A percentile compares a stretch with the other conserved stretches of the same genome.
These are phyloP conservation scores for Mortierella sp. DNA, from an alignment of 371 early-diverging fungal species.

Conservation along the genomic window DNA sequence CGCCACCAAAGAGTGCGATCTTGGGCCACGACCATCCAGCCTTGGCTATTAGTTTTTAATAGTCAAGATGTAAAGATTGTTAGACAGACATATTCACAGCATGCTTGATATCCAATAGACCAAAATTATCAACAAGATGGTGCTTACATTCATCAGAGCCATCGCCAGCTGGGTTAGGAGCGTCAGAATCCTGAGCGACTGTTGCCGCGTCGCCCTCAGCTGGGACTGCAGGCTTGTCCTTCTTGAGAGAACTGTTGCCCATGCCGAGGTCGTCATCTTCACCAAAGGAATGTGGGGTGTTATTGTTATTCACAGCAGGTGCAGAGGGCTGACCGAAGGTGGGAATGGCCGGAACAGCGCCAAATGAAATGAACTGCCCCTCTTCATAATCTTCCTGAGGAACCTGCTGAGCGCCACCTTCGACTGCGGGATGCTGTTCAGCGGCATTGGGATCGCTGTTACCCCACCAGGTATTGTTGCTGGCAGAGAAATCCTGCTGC, in stretches of 20 bases:
- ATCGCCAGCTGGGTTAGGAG: slow-evolving; percentile 7
- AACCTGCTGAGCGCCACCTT: slow-evolving; percentile 11
- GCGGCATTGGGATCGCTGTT: slow-evolving; percentile 25
- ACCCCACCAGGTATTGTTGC: slow-evolving; percentile 15
- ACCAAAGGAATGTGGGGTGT: slow-evolving; percentile 38
- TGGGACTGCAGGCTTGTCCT: slow-evolving; percentile 19
- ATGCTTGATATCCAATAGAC: neutral
- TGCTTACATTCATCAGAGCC: slow-evolving; percentile 28
- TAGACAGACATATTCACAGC: too few species aligned
- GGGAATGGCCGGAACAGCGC: slow-evolving; percentile 46
- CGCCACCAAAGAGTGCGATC: slow-evolving; percentile 59
- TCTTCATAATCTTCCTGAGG: slow-evolving; percentile 42
- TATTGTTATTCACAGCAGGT: slow-evolving; percentile 2
- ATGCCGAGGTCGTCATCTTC: slow-evolving; percentile 71
- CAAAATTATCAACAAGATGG: neutral
- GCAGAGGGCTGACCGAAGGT: slow-evolving; percentile 21
- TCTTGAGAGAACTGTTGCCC: slow-evolving; percentile 63
- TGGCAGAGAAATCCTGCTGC: neutral
- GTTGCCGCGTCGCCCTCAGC: neutral
- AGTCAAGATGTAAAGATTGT: neutral
- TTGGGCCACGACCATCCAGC: slow-evolving; percentile 65
- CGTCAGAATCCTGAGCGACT: slow-evolving; percentile 4
- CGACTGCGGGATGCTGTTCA: slow-evolving; percentile 7
- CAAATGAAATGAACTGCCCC: slow-evolving; percentile 51
- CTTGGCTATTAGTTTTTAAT: slow-evolving; percentile 26